Evolutionary conservation across 345 rosid genomes (phyloP).

Genomic region (Eucalyptus paniculata): DNA sequence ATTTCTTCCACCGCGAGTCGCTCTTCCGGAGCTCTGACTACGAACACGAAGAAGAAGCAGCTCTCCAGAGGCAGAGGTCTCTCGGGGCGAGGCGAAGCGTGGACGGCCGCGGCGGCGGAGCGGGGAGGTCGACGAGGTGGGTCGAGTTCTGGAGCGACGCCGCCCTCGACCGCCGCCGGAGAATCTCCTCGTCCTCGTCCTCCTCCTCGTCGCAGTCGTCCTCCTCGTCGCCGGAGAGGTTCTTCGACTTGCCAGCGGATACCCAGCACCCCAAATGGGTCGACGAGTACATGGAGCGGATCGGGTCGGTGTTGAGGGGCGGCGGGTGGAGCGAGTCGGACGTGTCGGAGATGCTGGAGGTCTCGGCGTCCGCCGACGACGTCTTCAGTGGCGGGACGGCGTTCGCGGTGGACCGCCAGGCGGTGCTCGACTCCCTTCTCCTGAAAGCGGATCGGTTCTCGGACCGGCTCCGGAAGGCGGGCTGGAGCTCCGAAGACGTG

Average conservation of each 20-base stretch:
- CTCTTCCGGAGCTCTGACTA: conserved; percentile 40
- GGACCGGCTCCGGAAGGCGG: conserved; percentile 71
- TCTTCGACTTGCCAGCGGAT: conserved; percentile 45
- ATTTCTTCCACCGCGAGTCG: conserved; percentile 79
- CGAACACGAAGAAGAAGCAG: not conserved
- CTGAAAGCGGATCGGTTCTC: conserved; percentile 83
- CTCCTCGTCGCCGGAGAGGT: conserved; percentile 69
- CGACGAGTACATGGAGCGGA: conserved; percentile 48
- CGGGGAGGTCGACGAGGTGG: conserved; percentile 73
- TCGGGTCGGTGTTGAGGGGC: conserved; percentile 67
- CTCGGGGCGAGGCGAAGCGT: conserved; percentile 63
- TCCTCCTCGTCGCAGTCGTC: conserved; percentile 42
- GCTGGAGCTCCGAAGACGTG: conserved; percentile 98
- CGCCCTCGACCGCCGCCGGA: conserved; percentile 56
- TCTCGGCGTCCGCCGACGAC: conserved; percentile 62
- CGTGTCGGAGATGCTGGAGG: conserved; percentile 55
- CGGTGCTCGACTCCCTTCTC: conserved; percentile 62
- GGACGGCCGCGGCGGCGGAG: conserved; percentile 33
- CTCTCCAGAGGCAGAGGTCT: conserved; percentile 49
- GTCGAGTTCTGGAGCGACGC: conserved; percentile 99
- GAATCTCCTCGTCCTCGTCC: conserved; percentile 18
- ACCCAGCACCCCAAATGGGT: conserved; percentile 76
- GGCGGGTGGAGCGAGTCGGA: conserved; percentile 94
- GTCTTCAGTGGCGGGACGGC: conserved; percentile 65
- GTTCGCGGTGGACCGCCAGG: conserved; percentile 46